Percentiles rank a stretch among this genome's conserved stretches.
These are phyloP conservation scores for Aspergillus sp. DNA, from an alignment of 2,329 filamentous ascomycete species.

Conservation along the genomic window DNA sequence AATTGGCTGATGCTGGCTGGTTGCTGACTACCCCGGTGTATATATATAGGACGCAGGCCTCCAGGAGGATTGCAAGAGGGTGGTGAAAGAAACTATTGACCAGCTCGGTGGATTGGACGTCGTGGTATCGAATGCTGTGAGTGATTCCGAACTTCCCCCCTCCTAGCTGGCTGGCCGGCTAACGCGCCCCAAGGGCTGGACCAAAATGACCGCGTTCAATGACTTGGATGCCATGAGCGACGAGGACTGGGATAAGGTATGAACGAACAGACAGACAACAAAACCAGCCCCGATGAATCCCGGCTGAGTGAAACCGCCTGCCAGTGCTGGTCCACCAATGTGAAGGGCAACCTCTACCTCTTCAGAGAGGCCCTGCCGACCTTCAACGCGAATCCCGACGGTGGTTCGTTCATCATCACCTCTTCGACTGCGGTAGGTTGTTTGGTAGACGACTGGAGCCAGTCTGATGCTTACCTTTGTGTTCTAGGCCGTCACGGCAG, in stretches of 20 bases:
- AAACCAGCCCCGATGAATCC: no score
- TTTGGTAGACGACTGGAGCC: constrained; percentile 10
- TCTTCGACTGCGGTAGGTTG: constrained; percentile 48
- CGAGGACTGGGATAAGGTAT: constrained; percentile 55
- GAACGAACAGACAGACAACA: no score
- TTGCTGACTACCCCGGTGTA: not conserved
- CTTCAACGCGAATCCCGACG: constrained; percentile 53
- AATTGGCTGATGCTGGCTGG: no score
- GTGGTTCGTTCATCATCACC: constrained; percentile 55
- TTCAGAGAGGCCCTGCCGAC: constrained; percentile 49
- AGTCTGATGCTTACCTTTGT: not conserved
- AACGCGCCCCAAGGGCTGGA: constrained; percentile 45
- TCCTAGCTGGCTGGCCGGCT: not conserved
- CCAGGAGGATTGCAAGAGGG: constrained; percentile 48
- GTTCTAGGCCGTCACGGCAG: constrained; percentile 38
- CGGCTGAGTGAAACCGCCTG: not conserved
- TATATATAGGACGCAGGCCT: constrained; percentile 49
- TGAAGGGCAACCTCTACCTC: constrained; percentile 46
- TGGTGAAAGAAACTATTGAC: constrained; percentile 51
- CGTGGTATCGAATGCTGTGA: constrained; percentile 63
- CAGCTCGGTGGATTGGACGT: constrained; percentile 64
- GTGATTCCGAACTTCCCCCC: constrained; percentile 8
- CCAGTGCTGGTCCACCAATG: constrained; percentile 55
- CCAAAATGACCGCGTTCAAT: constrained; percentile 47
- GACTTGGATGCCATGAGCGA: constrained; percentile 51